Evolutionary conservation across 1,139 yeast genomes (phyloP), one percentile per base, ranked within the genome.

Genomic region (Zygoascus meyerae): DNA sequence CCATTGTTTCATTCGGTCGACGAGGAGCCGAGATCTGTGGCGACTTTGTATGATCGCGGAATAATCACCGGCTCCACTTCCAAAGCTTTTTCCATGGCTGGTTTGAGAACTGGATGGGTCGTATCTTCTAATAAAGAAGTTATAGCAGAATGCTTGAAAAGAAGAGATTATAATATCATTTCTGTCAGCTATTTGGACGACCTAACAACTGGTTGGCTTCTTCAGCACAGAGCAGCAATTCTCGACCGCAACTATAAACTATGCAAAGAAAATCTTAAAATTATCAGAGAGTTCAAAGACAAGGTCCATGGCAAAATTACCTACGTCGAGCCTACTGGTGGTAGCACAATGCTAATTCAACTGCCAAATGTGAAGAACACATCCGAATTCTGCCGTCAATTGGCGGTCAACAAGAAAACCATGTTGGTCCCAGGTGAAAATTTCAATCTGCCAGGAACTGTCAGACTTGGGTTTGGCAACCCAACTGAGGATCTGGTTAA

Each of bases 41-140:
- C 73, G 5, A 66, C 70, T 28, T 62, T 75, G 34, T 75, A 75
- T 52, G 67, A 67, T 1, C 69, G 68, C 49, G 71, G 77, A 2
- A 66, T 77, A 35, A 69, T 75, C 8, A 75, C 81, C 0, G 70
- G 77, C 5, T 74, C 80, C 2, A 71, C 72, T 62, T 76, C 81
- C 29, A 78, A 78, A 56, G 78, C 81, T 1, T 77, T 71, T 55
- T 70, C 81, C 0, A 61, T 76, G 47, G 82, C 83, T 5, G 82
- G 82, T 1, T 59, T 77, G 28, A 63, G 83, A 41, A 48, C 77
- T 30, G 82, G 83, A 5, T 78, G 83, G 82, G 61, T 77, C 10
- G 74, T 69, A 2, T 57, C 74, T 7, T 62, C 64, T 32, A 67
- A 73, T 53, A 51, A 52, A 18, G 44, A 47, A 0, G 55, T 74